Percentiles rank a stretch among this genome's conserved stretches.
Evolutionary conservation across 768 basidiomycete genomes (phyloP).

Genomic region (Boletellus ananiceps): DNA sequence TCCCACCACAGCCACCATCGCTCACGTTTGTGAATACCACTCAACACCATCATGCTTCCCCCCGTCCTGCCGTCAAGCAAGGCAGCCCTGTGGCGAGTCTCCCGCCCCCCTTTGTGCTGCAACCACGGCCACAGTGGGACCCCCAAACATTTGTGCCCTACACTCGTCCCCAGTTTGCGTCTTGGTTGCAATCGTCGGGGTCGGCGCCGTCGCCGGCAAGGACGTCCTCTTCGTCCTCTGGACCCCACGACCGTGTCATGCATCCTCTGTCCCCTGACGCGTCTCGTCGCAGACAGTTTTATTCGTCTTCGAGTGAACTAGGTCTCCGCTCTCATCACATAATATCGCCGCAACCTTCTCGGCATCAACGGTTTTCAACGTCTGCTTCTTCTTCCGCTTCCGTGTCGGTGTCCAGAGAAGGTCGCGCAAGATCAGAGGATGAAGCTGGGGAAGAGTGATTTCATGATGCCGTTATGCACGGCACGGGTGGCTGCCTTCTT

Average conservation of each 20-base stretch:
- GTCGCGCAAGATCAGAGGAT: conserved; percentile 20
- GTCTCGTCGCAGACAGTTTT: conserved; percentile 11
- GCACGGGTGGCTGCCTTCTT: not conserved
- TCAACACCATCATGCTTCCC: conserved; percentile 16
- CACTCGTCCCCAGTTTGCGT: conserved; percentile 35
- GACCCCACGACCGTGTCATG: conserved; percentile 14
- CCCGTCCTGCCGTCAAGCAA: conserved; percentile 16
- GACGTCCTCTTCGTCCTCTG: conserved; percentile 17
- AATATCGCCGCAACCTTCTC: conserved; percentile 16
- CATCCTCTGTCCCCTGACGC: conserved; percentile 8
- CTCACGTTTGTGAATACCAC: conserved; percentile 12
- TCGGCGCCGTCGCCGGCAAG: conserved; percentile 33
- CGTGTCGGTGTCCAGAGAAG: conserved; percentile 11
- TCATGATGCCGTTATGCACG: conserved; percentile 16
- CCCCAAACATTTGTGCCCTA: conserved; percentile 35
- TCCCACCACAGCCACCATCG: conserved; percentile 34
- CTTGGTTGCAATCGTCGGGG: conserved; percentile 25
- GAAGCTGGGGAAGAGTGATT: conserved; percentile 15
- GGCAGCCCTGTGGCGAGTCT: conserved; percentile 19
- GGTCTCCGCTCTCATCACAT: conserved; percentile 12
- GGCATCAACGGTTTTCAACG: conserved; percentile 11
- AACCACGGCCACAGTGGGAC: conserved; percentile 67
- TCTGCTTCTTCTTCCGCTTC: conserved; percentile 15
- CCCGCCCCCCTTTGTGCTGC: conserved; percentile 59
- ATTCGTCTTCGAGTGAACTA: conserved; percentile 14